Base-by-base conservation (phyloP, 495 filamentous ascomycete genomes). In the Tuber magnatum region DNA sequence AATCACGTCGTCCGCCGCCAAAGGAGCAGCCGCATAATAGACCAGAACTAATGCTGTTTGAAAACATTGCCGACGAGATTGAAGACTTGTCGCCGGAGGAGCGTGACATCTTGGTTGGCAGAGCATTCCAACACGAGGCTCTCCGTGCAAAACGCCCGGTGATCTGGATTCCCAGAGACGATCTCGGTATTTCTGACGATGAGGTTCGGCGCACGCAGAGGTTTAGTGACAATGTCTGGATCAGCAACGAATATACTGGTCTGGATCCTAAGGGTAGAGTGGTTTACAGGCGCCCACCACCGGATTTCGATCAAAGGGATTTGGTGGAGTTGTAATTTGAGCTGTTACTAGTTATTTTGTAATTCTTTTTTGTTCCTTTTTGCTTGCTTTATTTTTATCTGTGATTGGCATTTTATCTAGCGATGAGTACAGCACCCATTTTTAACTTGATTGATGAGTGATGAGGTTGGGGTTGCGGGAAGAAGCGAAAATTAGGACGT, bases 1-100 rank as follows among this genome's bases (percentile, higher is more conserved):
- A n/a, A 43, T 68, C 78, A 48, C 73, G 48, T 14, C 78, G 77
- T 83, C 44, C 85, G 84, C 78, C 87, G 83, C 48, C 83, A 82
- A 43, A 77, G 83, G 42, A 86, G 83, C 32, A 84, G 83, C 16
- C 78, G 83, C 91, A 35, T 92, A 96, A 85, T 87, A 90, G 22
- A 91, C 96, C 84, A 86, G 87, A 39, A 85, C 86, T n/a, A 88
- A 90, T 92, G 46, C 87, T 98, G 24, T 99, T 94, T 84, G 89
- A 91, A 39, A 92, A 92, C 69, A 92, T 43, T 81, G 88, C 93
- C 78, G 95, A 97, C 78, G 92, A 95, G 84, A 90, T 99, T 71
- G 94, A 97, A 83, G 95, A 99, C 84, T 86, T 98, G 69, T 95
- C 92, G 38, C 93, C 94, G 0, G 92, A 94, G 73, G 93, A 97